Conservation (phyloP, 345 rosid genomes). For the Eucalyptus rudis region DNA sequence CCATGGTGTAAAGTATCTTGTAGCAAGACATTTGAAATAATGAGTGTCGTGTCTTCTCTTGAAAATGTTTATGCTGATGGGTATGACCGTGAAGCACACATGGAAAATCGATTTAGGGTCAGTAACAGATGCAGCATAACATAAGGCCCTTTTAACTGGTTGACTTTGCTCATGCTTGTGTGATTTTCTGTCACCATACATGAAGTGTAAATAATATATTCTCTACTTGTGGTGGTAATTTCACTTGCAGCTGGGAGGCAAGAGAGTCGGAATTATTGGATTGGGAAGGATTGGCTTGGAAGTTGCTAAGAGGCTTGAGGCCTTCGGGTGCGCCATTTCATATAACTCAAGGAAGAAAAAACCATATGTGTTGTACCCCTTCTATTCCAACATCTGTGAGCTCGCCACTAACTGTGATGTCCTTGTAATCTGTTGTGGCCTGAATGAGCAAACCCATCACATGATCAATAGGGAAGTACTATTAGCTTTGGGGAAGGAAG, state of each 20-base stretch:
- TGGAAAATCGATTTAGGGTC: neutral
- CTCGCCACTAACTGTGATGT: slow-evolving; percentile 26
- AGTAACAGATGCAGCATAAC: neutral
- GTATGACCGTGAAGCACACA: neutral
- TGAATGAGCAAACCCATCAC: slow-evolving; percentile 35
- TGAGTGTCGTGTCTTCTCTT: neutral
- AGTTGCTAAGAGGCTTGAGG: slow-evolving; percentile 28
- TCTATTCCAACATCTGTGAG: slow-evolving; percentile 8
- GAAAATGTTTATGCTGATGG: neutral
- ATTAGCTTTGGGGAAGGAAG: slow-evolving; percentile 22
- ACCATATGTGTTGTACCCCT: slow-evolving; percentile 14
- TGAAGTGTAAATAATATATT: neutral
- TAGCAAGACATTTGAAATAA: neutral
- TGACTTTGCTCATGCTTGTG: neutral
- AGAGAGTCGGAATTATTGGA: slow-evolving; percentile 38
- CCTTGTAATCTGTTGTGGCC: slow-evolving; percentile 26
- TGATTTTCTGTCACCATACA: neutral
- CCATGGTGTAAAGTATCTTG: neutral
- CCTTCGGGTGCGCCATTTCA: slow-evolving; percentile 24
- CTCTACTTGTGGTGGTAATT: neutral
- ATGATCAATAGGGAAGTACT: slow-evolving; percentile 29
- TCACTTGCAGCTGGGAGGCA: slow-evolving; percentile 22
- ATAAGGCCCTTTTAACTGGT: neutral
- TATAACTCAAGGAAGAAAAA: slow-evolving; percentile 34
- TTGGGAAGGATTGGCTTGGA: slow-evolving; percentile 28